phyloP scores from a whole-genome alignment of 1,284 basidiomycete species.

The Athelia sp. region DNA sequence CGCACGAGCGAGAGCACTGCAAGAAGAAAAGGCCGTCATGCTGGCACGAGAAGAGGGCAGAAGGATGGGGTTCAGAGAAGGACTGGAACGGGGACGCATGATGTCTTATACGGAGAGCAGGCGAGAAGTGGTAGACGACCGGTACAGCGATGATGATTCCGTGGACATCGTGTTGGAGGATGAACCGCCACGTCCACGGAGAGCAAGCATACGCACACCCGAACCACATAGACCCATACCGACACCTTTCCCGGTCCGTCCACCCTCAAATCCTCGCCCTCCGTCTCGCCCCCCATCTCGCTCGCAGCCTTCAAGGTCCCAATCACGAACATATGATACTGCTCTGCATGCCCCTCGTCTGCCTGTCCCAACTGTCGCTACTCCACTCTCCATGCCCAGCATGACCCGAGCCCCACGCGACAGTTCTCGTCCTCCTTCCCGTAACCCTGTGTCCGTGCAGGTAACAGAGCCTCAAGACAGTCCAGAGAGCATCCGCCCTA shows the following conservation, averaged over 20 bases:
- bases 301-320: too few species aligned
- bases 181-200: background rate
- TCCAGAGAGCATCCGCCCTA: background rate
- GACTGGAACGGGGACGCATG: conserved; percentile 46
- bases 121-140: background rate
- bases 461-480: background rate
- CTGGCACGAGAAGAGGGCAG: conserved; percentile 59
- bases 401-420: background rate
- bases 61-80: conserved; percentile 52
- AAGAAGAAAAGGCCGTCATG: conserved; percentile 48
- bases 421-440: background rate
- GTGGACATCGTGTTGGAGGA: background rate
- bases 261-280: too few species aligned
- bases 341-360: background rate
- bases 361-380: background rate
- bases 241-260: too few species aligned
- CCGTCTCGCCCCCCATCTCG: too few species aligned
- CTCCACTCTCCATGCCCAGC: background rate
- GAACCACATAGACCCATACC: too few species aligned
- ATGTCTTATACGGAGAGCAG: conserved; percentile 22
- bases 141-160: too few species aligned
- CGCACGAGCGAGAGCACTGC: conserved; percentile 43
- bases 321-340: background rate
- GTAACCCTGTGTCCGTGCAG: background rate
- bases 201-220: background rate